A percentile compares a stretch with the other conserved stretches of the same genome.
Evolutionary conservation across 2,329 filamentous ascomycete genomes (phyloP).

Genomic region (Trichoderma harzianum): DNA sequence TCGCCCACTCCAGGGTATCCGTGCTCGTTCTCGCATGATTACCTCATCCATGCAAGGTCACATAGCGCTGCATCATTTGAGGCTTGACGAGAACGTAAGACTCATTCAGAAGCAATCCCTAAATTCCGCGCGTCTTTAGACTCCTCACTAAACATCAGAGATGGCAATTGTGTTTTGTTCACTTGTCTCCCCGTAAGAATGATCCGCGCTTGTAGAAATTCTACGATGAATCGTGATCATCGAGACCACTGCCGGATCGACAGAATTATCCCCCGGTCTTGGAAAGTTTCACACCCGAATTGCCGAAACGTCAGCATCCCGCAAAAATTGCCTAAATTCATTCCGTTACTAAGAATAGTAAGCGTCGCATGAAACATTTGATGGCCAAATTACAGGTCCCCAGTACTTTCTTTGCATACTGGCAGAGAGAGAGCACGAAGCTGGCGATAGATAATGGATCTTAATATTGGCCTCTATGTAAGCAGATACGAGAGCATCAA

Average conservation of each 20-base stretch:
- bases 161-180: not conserved
- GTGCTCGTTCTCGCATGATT: not conserved
- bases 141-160: no score
- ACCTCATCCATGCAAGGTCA: not conserved
- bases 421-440: not conserved
- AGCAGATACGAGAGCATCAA: not conserved
- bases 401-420: not conserved
- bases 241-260: not conserved
- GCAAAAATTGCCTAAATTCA: not conserved
- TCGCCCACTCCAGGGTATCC: not conserved
- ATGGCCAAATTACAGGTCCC: not conserved
- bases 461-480: not conserved
- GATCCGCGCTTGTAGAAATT: not conserved
- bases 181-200: not conserved
- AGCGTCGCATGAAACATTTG: not conserved
- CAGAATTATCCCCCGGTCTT: not conserved
- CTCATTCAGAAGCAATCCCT: not conserved
- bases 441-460: not conserved
- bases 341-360: not conserved
- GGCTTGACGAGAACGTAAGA: not conserved
- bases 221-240: not conserved
- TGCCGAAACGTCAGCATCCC: not conserved
- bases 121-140: no score
- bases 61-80: not conserved
- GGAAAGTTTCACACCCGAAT: not conserved